Base-by-base conservation (phyloP, 805 yeast species). In the Wickerhamiella azyma region DNA sequence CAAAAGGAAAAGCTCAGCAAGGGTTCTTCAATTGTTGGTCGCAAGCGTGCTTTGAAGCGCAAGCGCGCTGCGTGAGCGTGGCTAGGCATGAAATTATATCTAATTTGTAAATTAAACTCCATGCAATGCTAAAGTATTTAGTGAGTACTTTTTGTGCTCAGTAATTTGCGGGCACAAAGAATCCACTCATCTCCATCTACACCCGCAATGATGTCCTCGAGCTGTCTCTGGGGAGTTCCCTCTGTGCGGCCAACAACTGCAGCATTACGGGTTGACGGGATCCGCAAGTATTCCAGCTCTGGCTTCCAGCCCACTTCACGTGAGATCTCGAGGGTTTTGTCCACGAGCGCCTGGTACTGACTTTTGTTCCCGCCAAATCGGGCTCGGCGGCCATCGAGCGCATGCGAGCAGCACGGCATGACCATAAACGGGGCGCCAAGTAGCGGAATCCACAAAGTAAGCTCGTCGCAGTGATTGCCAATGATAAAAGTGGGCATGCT, bases 171-270 rank as follows among this genome's bases (percentile, higher is more conserved):
- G 5, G 49, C 43, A 11, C 30, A 39, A 54, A 81, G 88, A 4
- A 85, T 81, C 94, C 95, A 88, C 1, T 88, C 84, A 48, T 79
- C 85, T 1, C 95, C 96, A 9, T 96, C 95, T 59, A 85, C 94
- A 55, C 74, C 66, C 5, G 75, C 71, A 16, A 89, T 57, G 1
- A 84, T 69, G 42, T 82, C 84, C 52, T 74, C 71, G 1, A 81
- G 49, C 63, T 53, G 39, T 63, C 14, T 18, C 9, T 46, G 48
- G 9, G 38, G 24, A 5, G 35, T 30, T 9, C 61, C 53, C 9
- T 55, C 47, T 32, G 68, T 63, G 44, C 74, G 69, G 0, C 94
- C 95, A 41, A 89, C 77, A 13, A 89, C 66, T 0, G 96, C 96
- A 1, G 94, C 85, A 58, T 89, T 89, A 60, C 96, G 68, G 0